Evolutionary conservation across 352 stramenopile species (phyloP).

Genomic region (Globisporangium abappressorium): DNA sequence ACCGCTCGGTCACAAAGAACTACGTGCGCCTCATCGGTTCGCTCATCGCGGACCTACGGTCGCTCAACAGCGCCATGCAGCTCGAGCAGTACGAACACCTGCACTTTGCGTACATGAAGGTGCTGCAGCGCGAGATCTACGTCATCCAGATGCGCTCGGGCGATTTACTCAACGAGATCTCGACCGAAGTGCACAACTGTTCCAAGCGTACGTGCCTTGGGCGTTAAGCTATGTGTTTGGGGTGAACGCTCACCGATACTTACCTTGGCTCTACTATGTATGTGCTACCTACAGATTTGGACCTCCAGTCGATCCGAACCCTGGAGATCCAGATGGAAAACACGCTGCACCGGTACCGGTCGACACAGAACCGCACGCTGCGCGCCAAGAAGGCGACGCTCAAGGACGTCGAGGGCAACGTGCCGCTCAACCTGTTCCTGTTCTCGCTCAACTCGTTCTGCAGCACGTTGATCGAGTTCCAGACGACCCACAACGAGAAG

Average conservation of each 20-base stretch:
- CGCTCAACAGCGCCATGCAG: conserved; percentile 77
- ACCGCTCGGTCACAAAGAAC: conserved; percentile 62
- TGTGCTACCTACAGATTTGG: conserved; percentile 27
- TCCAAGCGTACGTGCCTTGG: conserved; percentile 30
- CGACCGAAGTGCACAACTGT: conserved; percentile 48
- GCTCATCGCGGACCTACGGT: conserved; percentile 59
- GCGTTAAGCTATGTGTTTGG: not conserved
- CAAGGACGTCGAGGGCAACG: conserved; percentile 79
- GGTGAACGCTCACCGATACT: not conserved
- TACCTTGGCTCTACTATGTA: conserved; percentile 2
- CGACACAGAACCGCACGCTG: conserved; percentile 52
- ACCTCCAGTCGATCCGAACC: conserved; percentile 39
- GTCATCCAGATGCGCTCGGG: conserved; percentile 65
- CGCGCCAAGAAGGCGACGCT: conserved; percentile 45
- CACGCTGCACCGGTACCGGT: conserved; percentile 59
- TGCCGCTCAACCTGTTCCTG: conserved; percentile 77
- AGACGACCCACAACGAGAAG: conserved; percentile 63
- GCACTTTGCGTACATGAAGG: conserved; percentile 76
- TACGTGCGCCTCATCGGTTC: conserved; percentile 65
- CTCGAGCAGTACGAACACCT: conserved; percentile 72
- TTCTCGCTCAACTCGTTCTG: conserved; percentile 86
- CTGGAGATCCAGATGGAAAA: conserved; percentile 70
- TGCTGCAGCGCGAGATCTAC: conserved; percentile 80
- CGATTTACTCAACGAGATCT: conserved; percentile 72
- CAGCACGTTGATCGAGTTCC: conserved; percentile 68